Percentiles rank a stretch among this genome's conserved stretches.
Evolutionary conservation across 2,329 filamentous ascomycete species (phyloP).

Genomic region (Fusarium subtropicale): DNA sequence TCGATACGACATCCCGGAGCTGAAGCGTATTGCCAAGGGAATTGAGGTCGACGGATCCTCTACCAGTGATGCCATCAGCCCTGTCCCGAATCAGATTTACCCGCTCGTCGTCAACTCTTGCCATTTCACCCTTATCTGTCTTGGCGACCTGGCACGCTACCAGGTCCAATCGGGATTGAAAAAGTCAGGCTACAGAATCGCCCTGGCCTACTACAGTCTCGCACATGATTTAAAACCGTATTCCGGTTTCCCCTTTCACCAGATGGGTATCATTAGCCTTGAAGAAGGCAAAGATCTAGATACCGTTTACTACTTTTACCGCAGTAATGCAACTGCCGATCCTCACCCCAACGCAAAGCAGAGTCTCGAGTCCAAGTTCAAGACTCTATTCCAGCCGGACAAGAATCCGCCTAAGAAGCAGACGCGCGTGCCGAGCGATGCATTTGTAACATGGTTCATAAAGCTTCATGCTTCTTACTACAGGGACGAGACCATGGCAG

Average conservation of each 20-base stretch:
- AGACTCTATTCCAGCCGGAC: slow-evolving; percentile 58
- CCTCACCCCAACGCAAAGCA: slow-evolving; percentile 79
- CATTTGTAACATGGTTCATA: slow-evolving; percentile 83
- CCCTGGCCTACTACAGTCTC: slow-evolving; percentile 85
- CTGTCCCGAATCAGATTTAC: slow-evolving; percentile 63
- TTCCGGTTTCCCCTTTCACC: slow-evolving; percentile 87
- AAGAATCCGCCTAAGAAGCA: slow-evolving; percentile 49
- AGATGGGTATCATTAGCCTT: slow-evolving; percentile 86
- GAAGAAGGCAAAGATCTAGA: slow-evolving; percentile 83
- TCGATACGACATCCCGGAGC: slow-evolving; percentile 65
- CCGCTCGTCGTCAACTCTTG: slow-evolving; percentile 77
- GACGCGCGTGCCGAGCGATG: slow-evolving; percentile 61
- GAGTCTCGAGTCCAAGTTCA: slow-evolving; percentile 86
- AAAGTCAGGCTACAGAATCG: slow-evolving; percentile 80
- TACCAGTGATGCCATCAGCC: slow-evolving; percentile 55
- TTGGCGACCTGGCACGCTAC: slow-evolving; percentile 92
- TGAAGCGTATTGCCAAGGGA: slow-evolving; percentile 57
- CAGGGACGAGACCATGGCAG: slow-evolving; percentile 77
- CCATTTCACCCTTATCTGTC: slow-evolving; percentile 83
- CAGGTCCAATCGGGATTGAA: slow-evolving; percentile 79
- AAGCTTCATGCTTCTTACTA: slow-evolving; percentile 88
- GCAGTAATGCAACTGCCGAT: slow-evolving; percentile 78
- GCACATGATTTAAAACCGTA: slow-evolving; percentile 82
- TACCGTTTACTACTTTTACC: slow-evolving; percentile 89
- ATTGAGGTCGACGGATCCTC: slow-evolving; percentile 53